phyloP scores from a whole-genome alignment of 2,329 filamentous ascomycete genomes.

The Colletotrichum endophyticum region DNA sequence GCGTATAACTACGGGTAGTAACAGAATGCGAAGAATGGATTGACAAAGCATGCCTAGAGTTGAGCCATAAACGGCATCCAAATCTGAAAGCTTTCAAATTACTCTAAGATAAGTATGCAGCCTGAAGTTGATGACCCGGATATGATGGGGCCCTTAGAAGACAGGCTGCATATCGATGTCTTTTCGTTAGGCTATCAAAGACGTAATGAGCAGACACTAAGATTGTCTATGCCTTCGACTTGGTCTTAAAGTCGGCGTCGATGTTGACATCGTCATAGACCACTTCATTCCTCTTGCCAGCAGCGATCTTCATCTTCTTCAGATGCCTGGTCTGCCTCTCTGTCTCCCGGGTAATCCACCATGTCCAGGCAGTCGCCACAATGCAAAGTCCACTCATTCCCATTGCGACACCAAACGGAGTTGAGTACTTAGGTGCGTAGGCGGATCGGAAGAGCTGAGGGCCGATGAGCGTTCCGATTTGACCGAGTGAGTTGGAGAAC shows the following conservation, averaged over 20 bases:
- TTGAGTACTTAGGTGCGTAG: neutral
- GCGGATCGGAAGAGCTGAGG: conserved; percentile 35
- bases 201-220: neutral
- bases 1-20: neutral
- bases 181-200: neutral
- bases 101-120: neutral
- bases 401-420: conserved; percentile 32
- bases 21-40: neutral
- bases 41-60: fast-evolving
- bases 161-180: neutral
- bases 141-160: neutral
- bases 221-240: neutral
- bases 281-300: neutral
- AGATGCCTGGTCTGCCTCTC: conserved; percentile 46
- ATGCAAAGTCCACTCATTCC: conserved; percentile 45
- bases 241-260: neutral
- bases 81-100: neutral
- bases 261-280: neutral
- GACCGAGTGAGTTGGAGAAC: conserved; percentile 54
- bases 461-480: conserved; percentile 51
- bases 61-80: neutral
- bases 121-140: neutral
- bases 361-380: conserved; percentile 42
- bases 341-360: conserved; percentile 48
- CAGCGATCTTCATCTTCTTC: neutral